Percentiles rank a stretch among this genome's conserved stretches.
phyloP scores from a whole-genome alignment of 257 asterid species.

The Coffea canephora region DNA sequence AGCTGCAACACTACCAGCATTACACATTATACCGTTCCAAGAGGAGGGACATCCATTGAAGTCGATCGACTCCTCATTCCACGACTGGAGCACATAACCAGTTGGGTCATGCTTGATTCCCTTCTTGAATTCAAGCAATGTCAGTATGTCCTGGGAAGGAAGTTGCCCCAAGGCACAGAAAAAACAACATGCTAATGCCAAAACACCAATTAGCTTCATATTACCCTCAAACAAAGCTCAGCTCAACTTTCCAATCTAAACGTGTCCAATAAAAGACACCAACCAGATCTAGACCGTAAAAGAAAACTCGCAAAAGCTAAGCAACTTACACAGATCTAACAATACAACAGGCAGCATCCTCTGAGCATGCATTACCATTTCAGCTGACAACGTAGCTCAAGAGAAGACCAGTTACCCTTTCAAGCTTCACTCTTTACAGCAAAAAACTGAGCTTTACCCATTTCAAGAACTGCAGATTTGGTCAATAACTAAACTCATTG shows the following conservation, averaged over 20 bases:
- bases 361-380: conserved; percentile 20
- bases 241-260: not conserved
- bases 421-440: conserved; percentile 20
- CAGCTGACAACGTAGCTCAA: conserved; percentile 12
- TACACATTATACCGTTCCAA: conserved; percentile 98
- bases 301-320: conserved; percentile 7
- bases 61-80: conserved; percentile 97
- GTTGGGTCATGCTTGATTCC: conserved; percentile 91
- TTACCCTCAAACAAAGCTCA: conserved; percentile 20
- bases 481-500: conserved; percentile 13
- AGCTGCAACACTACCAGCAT: conserved; percentile 91
- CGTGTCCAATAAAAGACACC: not conserved
- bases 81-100: conserved; percentile 79
- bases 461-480: conserved; percentile 9
- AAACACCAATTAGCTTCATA: conserved; percentile 60
- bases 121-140: conserved; percentile 88
- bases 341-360: conserved; percentile 27
- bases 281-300: conserved; percentile 2
- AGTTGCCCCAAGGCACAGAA: conserved; percentile 69
- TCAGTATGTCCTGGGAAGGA: conserved; percentile 84
- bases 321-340: conserved; percentile 39
- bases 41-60: conserved; percentile 97
- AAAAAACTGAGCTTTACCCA: conserved; percentile 6
- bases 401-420: conserved; percentile 3
- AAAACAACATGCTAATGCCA: conserved; percentile 45